phyloP scores from a whole-genome alignment of 768 basidiomycete species.

The Termitomyces sp. region DNA sequence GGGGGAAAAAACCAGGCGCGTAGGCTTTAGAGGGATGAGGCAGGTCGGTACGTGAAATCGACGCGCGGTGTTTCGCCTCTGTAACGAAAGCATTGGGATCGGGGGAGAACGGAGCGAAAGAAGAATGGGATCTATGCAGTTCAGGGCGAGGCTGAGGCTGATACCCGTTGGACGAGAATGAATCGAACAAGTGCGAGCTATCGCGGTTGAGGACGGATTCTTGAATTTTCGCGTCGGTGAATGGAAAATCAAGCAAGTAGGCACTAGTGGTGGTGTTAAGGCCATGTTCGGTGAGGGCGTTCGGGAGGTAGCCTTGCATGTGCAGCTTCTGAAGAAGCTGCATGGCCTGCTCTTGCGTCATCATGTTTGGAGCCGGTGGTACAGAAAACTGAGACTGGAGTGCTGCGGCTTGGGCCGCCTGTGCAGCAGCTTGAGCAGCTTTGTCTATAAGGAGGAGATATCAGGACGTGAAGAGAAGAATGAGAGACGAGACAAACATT shows the following conservation, averaged over 20 bases:
- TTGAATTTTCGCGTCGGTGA: slow-evolving; percentile 15
- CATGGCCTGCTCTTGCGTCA: slow-evolving; percentile 61
- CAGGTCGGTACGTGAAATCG: slow-evolving; percentile 34
- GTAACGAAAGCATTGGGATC: slow-evolving; percentile 50
- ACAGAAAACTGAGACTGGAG: slow-evolving; percentile 38
- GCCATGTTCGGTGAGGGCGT: slow-evolving; percentile 5
- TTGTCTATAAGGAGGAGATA: slow-evolving; percentile 49
- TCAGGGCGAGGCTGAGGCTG: slow-evolving; percentile 25
- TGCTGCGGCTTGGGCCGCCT: slow-evolving; percentile 72
- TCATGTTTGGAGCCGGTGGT: slow-evolving; percentile 20
- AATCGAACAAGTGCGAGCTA: slow-evolving; percentile 12
- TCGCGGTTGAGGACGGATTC: slow-evolving; percentile 16
- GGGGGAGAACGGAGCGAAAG: slow-evolving; percentile 77
- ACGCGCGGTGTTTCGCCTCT: slow-evolving; percentile 31
- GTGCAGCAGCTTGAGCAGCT: slow-evolving; percentile 86
- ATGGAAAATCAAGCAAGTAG: slow-evolving; percentile 3
- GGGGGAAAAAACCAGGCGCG: slow-evolving; percentile 43
- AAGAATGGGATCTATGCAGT: slow-evolving; percentile 29
- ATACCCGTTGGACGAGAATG: slow-evolving; percentile 16
- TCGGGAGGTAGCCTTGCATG: slow-evolving; percentile 29
- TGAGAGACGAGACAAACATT: slow-evolving; percentile 50
- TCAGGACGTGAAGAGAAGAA: not conserved
- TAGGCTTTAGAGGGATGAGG: slow-evolving; percentile 46
- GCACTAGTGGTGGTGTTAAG: slow-evolving; percentile 7
- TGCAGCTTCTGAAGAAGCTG: slow-evolving; percentile 55